Conservation (phyloP, 2,329 filamentous ascomycete species). For the Stachybotrys chlorohalonatus region DNA sequence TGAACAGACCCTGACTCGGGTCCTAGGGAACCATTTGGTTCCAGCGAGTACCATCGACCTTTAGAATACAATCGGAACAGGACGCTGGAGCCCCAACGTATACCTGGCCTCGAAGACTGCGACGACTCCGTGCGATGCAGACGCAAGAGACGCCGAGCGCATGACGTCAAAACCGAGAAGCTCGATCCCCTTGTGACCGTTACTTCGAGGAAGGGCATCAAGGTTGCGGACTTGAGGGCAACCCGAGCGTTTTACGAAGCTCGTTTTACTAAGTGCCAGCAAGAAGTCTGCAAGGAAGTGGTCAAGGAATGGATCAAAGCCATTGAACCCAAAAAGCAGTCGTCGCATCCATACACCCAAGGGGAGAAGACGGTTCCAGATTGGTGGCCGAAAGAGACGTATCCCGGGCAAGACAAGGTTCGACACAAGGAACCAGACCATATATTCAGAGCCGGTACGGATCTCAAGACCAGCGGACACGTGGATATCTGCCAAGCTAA, state of each 20-base stretch:
- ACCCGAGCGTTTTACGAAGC: conserved; percentile 53
- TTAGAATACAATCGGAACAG: conserved; percentile 16
- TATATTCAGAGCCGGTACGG: conserved; percentile 54
- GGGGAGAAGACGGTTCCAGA: conserved; percentile 52
- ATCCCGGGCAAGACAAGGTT: conserved; percentile 22
- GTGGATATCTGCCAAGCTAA: conserved; percentile 1
- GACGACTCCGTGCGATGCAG: conserved; percentile 17
- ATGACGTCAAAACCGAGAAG: conserved; percentile 29
- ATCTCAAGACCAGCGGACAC: no score
- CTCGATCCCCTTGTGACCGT: conserved; percentile 30
- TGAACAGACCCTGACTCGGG: conserved; percentile 20
- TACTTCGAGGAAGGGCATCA: conserved; percentile 33
- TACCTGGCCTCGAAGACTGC: conserved; percentile 22
- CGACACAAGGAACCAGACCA: conserved; percentile 68
- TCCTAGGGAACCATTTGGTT: conserved; percentile 20
- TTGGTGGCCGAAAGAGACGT: conserved; percentile 56
- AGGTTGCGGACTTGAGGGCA: conserved; percentile 42
- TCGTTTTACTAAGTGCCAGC: conserved; percentile 58
- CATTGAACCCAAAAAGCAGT: conserved; percentile 70
- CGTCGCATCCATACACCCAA: conserved; percentile 63
- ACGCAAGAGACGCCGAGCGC: conserved; percentile 20
- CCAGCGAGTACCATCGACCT: conserved; percentile 14
- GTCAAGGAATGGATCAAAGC: conserved; percentile 69
- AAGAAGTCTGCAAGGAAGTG: conserved; percentile 62
- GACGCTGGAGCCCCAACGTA: conserved; percentile 19